Evolutionary conservation across 164 flowering plant species (phyloP), one percentile per base, ranked within the genome.

Genomic region (Dillenia turbinata): DNA sequence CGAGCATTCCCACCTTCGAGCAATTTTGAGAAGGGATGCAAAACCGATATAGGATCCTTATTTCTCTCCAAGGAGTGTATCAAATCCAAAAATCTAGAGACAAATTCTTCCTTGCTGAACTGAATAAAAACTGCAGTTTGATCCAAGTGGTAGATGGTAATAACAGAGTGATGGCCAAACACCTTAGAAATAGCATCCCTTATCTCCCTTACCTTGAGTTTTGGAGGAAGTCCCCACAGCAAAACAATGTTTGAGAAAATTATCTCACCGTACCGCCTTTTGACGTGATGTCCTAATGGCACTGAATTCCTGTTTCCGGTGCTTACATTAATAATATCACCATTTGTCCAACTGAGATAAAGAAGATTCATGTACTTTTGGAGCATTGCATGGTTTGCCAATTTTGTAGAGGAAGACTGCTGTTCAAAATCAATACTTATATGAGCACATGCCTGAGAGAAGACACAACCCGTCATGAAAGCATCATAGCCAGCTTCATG

Each of bases 401-500:
- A 72, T 49, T 59, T 66, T 40, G 61, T 22, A 1, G 78, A 58
- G 22, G 75, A 17, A 14, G 75, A 64, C 47, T 67, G 65, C 17
- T 22, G 40, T 26, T 76, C 49, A 54, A 91, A 91, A 58, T 85
- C 78, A 61, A 94, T 66, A 9, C 90, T 93, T 9, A 89, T 64
- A 74, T 71, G 78, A 72, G 65, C 70, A 79, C 96, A 94, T 44
- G 81, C 75, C 77, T 94, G 92, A 47, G 92, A 87, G 82, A 94
- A 91, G 56, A 94, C 69, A 52, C 96, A 88, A 5, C 99, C 99
- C 5, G 99, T 94, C 99, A 94, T 91, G 65, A 94, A 91, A 44
- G 97, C 96, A 83, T 91, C 99, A 72, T 89, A 94, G 33, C 99
- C 99, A 40, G 97, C 96, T 83, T 94, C 97, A 73, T 94, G 99